Percentiles rank a stretch among this genome's conserved stretches.
Conservation (phyloP, 768 basidiomycete species). For the Hydnomerulius pinastri region DNA sequence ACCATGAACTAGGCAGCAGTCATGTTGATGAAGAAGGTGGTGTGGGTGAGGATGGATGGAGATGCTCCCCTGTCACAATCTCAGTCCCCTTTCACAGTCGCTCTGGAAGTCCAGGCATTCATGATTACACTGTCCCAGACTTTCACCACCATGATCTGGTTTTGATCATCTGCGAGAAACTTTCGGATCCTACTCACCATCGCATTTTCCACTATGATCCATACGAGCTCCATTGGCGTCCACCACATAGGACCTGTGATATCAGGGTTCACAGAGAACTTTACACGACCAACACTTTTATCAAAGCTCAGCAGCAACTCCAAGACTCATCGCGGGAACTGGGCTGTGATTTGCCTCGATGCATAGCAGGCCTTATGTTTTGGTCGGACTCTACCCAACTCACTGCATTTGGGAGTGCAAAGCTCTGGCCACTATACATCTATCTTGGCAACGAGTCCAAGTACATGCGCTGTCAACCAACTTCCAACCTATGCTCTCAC, state of each 20-base stretch:
- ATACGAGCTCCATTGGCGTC: neutral
- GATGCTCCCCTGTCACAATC: constrained; percentile 2
- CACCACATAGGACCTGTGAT: neutral
- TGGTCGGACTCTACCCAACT: constrained; percentile 35
- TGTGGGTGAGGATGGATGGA: constrained; percentile 19
- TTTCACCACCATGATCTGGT: constrained; percentile 16
- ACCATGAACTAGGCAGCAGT: constrained; percentile 1
- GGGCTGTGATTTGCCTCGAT: no score
- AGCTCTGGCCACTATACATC: constrained; percentile 28
- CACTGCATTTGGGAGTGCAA: constrained; percentile 29
- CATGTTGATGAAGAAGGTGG: neutral
- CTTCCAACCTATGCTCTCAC: constrained; percentile 5
- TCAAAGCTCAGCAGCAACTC: constrained; percentile 12
- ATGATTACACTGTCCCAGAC: constrained; percentile 1
- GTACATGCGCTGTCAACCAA: constrained; percentile 17
- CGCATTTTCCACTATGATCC: constrained; percentile 13
- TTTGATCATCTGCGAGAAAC: constrained; percentile 13
- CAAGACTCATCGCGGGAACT: constrained; percentile 17
- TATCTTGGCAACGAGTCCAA: constrained; percentile 25
- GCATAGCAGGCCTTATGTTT: no score
- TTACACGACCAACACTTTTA: constrained; percentile 10
- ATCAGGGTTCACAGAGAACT: constrained; percentile 14
- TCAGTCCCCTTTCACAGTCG: constrained; percentile 1
- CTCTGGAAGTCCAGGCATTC: neutral
- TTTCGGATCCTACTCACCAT: constrained; percentile 1